Base-by-base conservation (phyloP, 2,329 filamentous ascomycete species). In the Westerdykella ornata region DNA sequence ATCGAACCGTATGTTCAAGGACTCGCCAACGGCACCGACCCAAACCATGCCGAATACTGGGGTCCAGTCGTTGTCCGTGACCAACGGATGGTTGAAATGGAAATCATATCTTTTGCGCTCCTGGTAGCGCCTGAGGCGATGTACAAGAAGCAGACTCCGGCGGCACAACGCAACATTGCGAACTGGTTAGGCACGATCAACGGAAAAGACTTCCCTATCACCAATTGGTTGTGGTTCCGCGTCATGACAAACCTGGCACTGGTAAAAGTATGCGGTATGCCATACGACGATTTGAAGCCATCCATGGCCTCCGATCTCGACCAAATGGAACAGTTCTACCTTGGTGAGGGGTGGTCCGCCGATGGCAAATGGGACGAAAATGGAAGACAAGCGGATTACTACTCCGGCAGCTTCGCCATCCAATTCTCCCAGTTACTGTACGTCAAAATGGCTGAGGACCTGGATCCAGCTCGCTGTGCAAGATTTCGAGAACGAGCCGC, bases 61-160 rank as follows among this genome's bases (percentile, higher is more conserved):
- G 73, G 72, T 0, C 53, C 62, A 1, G 65, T 76, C 2, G 56
- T 61, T 0, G 52, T 72, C 4, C 62, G 63, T 15, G 73, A 77
- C 37, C 74, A 77, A 48, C 56, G 72, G 2, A 77, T 77, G 74
- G 74, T 77, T 0, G 74, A 77, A 47, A 68, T 72, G 31, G 74
- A 77, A 48, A 71, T 72, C 18, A 64, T 77, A 3, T 67, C 72
- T 0, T 74, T 71, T 49, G 71, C 72, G 0, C 56, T 77, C 1
- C 59, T 77, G 0, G 54, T 62, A 2, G 68, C 71, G 0, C 72
- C 73, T 1, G 50, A 61, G 3, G 50, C 58, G 2, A 68, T 72
- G 45, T 59, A 58, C 5, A 46, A 57, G 8, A 48, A 52, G 0
- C 49, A 71, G 5, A 55, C 42, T 1, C 39, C 52, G 0, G n/a